A percentile compares a stretch with the other conserved stretches of the same genome.
Evolutionary conservation across 805 yeast species (phyloP).

Genomic region (Wickerhamomyces strasburgensis): DNA sequence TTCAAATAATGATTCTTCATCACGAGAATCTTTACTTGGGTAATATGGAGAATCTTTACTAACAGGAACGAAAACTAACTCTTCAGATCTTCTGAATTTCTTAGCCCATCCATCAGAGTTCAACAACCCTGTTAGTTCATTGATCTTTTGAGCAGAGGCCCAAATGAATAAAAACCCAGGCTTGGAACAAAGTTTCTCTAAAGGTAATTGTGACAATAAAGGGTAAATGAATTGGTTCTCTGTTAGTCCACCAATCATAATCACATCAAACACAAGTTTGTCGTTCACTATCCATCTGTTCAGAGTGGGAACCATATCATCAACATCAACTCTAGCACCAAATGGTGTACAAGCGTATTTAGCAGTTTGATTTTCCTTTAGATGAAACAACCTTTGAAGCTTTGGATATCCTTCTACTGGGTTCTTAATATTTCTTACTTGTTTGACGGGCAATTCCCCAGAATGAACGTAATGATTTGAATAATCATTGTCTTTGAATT

Average conservation of each 20-base stretch:
- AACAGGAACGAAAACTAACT: constrained; percentile 75
- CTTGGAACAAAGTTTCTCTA: constrained; percentile 67
- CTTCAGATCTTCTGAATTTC: constrained; percentile 85
- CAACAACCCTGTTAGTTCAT: constrained; percentile 53
- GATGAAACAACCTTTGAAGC: constrained; percentile 57
- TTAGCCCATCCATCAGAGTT: constrained; percentile 51
- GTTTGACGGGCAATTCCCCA: constrained; percentile 55
- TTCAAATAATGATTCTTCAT: constrained; percentile 48
- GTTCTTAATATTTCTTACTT: constrained; percentile 58
- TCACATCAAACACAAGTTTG: constrained; percentile 72
- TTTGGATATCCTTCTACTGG: constrained; percentile 86
- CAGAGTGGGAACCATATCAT: constrained; percentile 52
- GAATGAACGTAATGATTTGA: constrained; percentile 63
- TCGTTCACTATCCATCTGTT: constrained; percentile 56
- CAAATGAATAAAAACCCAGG: constrained; percentile 87
- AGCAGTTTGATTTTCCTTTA: constrained; percentile 56
- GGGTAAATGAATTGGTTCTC: constrained; percentile 69
- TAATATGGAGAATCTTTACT: constrained; percentile 59
- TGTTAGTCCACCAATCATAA: constrained; percentile 84
- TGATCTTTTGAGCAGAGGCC: constrained; percentile 74
- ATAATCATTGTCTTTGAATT: constrained; percentile 60
- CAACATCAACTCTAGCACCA: constrained; percentile 53
- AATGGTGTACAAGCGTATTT: constrained; percentile 56
- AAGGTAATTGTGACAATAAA: constrained; percentile 58
- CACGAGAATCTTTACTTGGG: constrained; percentile 46